Percentiles rank a stretch among this genome's conserved stretches.
Conservation (phyloP, 177 flowering plant genomes). For the Vitis hybrid region DNA sequence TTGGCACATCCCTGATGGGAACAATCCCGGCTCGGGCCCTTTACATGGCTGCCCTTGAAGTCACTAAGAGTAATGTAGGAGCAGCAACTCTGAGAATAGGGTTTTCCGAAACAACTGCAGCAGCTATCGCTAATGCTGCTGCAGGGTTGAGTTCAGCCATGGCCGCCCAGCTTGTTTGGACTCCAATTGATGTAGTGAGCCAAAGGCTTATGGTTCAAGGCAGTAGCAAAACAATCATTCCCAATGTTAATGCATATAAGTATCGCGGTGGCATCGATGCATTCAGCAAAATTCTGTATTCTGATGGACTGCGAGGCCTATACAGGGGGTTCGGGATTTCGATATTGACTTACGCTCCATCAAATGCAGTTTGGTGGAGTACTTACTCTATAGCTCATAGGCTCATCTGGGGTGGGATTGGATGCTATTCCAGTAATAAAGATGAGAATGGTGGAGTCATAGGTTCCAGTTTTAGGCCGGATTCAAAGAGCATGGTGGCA, state of each 20-base stretch:
- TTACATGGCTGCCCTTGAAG: conserved; percentile 80
- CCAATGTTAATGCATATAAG: conserved; percentile 19
- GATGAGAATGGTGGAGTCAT: conserved; percentile 13
- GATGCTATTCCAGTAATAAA: conserved; percentile 37
- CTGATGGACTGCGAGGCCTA: conserved; percentile 73
- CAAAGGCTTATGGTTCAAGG: conserved; percentile 87
- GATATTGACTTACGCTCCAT: conserved; percentile 84
- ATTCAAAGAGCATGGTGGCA: conserved; percentile 33
- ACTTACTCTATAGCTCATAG: conserved; percentile 76
- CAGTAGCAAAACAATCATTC: conserved; percentile 7
- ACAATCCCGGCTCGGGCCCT: conserved; percentile 84
- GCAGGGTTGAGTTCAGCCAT: conserved; percentile 74
- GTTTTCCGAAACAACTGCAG: conserved; percentile 51
- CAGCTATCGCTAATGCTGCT: conserved; percentile 67
- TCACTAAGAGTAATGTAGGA: conserved; percentile 70
- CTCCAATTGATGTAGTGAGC: conserved; percentile 79
- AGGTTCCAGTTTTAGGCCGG: conserved; percentile 38
- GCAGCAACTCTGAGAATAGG: conserved; percentile 51
- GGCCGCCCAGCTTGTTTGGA: conserved; percentile 90
- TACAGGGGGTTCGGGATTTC: conserved; percentile 95
- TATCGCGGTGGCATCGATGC: conserved; percentile 82
- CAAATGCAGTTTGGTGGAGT: conserved; percentile 99
- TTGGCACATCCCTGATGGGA: conserved; percentile 76
- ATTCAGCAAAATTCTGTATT: conserved; percentile 56
- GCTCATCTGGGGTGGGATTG: conserved; percentile 56